Percentiles rank a stretch among this genome's conserved stretches.
phyloP scores from a whole-genome alignment of 495 filamentous ascomycete species.

The Niebla homalea region DNA sequence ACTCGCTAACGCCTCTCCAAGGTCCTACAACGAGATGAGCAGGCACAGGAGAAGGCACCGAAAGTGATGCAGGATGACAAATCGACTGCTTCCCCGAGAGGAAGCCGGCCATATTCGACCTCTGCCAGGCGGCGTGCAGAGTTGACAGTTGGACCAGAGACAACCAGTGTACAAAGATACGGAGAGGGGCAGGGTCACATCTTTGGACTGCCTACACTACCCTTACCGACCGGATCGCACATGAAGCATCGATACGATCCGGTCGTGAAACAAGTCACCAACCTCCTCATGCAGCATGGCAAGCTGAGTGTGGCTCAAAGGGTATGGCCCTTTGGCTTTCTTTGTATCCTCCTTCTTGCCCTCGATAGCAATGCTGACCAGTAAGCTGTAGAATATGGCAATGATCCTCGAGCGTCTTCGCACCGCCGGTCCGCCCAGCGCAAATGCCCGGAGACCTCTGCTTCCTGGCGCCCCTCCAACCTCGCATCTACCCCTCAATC shows the following conservation, averaged over 20 bases:
- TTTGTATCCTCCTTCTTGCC: not conserved
- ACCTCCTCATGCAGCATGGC: conserved; percentile 79
- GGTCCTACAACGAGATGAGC: conserved; percentile 52
- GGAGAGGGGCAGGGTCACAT: conserved; percentile 54
- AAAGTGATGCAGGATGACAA: conserved; percentile 52
- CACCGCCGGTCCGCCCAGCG: conserved; percentile 60
- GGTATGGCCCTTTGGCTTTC: conserved; percentile 33
- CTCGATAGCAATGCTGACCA: conserved; percentile 2
- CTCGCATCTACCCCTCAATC: conserved; percentile 60
- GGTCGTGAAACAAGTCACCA: conserved; percentile 71
- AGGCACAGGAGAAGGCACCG: conserved; percentile 50
- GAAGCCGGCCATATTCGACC: conserved; percentile 47
- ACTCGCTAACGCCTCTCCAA: conserved; percentile 19
- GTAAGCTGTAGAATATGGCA: conserved; percentile 57
- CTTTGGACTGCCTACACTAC: conserved; percentile 55
- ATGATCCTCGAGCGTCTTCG: conserved; percentile 78
- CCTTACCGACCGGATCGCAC: conserved; percentile 37
- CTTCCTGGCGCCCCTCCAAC: conserved; percentile 60
- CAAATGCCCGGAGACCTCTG: conserved; percentile 54
- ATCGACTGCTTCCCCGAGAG: conserved; percentile 24
- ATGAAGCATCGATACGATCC: conserved; percentile 69
- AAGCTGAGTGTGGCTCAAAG: conserved; percentile 71
- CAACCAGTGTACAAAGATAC: conserved; percentile 21
- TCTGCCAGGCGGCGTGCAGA: conserved; percentile 25
- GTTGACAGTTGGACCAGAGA: conserved; percentile 26